phyloP scores from a whole-genome alignment of 177 flowering plant genomes.

The Vitis hybrid region DNA sequence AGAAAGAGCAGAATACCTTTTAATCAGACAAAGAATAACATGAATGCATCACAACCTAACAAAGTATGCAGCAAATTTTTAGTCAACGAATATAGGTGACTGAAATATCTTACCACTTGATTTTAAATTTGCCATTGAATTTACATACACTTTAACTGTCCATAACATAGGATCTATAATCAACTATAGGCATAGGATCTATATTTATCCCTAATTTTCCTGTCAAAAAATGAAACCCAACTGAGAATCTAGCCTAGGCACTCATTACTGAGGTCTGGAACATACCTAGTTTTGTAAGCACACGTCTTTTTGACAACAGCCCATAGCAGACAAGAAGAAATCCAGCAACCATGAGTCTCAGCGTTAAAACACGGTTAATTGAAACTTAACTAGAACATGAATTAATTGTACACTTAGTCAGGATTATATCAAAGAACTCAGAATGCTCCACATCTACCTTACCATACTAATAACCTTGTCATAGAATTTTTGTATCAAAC shows the following conservation, averaged over 20 bases:
- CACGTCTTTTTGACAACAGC: not conserved
- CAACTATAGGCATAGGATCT: no score
- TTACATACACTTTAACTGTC: not conserved
- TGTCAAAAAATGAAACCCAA: constrained; percentile 10
- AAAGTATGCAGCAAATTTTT: not conserved
- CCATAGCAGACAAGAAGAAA: no score
- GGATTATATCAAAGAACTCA: no score
- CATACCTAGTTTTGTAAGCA: constrained; percentile 10
- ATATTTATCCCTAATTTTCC: not conserved
- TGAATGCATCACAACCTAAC: not conserved
- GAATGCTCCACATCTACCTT: no score
- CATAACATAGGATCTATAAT: constrained; percentile 1
- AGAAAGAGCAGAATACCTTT: constrained; percentile 24
- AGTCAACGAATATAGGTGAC: not conserved
- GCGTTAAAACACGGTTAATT: no score
- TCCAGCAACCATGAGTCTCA: no score
- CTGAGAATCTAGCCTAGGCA: constrained; percentile 17
- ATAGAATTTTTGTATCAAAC: no score
- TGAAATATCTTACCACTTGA: not conserved
- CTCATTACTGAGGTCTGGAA: constrained; percentile 5
- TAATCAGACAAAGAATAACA: constrained; percentile 14
- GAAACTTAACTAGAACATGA: no score
- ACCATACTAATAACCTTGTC: no score
- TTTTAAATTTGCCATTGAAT: not conserved
- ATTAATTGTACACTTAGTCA: no score